Base-by-base conservation (phyloP, 2,329 filamentous ascomycete species). In the Dactylella cylindrospora region DNA sequence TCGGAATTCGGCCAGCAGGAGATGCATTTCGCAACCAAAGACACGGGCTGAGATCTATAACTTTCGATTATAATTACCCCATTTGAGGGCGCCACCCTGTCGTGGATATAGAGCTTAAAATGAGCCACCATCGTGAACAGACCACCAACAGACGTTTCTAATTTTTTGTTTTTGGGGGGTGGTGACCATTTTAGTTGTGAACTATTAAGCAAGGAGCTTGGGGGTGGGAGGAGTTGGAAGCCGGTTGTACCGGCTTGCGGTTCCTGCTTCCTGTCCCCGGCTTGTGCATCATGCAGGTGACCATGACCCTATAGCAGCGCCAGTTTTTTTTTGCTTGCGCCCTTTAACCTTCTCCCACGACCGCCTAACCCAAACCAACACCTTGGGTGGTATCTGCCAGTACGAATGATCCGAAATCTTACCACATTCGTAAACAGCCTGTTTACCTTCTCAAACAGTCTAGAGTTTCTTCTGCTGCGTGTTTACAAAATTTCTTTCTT, bases 181-280 rank as follows among this genome's bases (percentile, higher is more conserved):
- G 20, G 35, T 12, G 20, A 28, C 28, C 36, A 33, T 46, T 50
- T 43, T 31, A 35, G 32, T 6, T 38, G 33, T 19, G 33, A 13
- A 15, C 33, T 3, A 15, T 10, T 17, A 12, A 5, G 5, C 3
- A 7, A 12, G 8, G 10, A 23, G 13, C 9, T 9, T 22, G 3
- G 15, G 10, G 10, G 36, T 23, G 6, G 15, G 20, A 20, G 20
- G 25, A 50, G 36, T 22, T 32, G 57, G 57, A 54, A 45, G 32
- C 57, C 57, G 57, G 57, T 53, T 49, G 10, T 49, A 43, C 57
- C 57, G 57, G 57, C 36, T 50, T 54, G 49, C n/a, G 31, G 46
- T 49, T 62, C 57, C 57, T 62, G 44, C 52, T 44, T 33, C 49
- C 49, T 28, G 41, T 44, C 33, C 23, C 41, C 35, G 32, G 39